Conservation (phyloP, 1,284 basidiomycete species). For the Cryptococcus sp. region DNA sequence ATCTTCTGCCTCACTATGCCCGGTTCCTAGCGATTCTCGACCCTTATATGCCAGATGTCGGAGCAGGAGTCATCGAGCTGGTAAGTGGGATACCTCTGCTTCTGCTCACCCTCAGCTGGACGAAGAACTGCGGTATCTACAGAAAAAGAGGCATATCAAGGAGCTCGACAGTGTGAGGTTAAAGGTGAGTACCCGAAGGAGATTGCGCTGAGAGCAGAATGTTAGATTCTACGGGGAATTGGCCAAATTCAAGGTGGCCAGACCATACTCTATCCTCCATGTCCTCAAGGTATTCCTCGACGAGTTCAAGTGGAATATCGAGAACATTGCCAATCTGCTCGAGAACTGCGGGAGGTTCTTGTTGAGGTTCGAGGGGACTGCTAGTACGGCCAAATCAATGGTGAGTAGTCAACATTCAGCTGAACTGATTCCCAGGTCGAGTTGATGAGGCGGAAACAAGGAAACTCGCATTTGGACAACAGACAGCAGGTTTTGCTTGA, state of each 20-base stretch:
- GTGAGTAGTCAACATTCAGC: conserved; percentile 3
- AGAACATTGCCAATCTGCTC: conserved; percentile 84
- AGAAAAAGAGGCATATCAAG: conserved; percentile 84
- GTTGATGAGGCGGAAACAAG: conserved; percentile 89
- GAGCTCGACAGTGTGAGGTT: conserved; percentile 78
- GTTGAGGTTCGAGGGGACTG: conserved; percentile 79
- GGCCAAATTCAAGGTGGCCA: conserved; percentile 93
- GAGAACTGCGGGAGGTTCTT: conserved; percentile 94
- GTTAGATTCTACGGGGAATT: conserved; percentile 82
- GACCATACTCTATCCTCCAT: conserved; percentile 85
- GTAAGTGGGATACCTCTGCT: conserved; percentile 52
- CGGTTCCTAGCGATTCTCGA: conserved; percentile 82
- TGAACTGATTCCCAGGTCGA: conserved; percentile 61
- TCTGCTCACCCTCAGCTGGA: conserved; percentile 62
- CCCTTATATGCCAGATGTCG: conserved; percentile 90
- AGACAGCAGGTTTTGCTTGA: conserved; percentile 84
- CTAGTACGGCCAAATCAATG: conserved; percentile 62
- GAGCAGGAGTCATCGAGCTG: conserved; percentile 69
- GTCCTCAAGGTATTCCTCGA: conserved; percentile 96
- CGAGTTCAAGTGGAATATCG: conserved; percentile 89
- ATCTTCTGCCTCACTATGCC: conserved; percentile 90
- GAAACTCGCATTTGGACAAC: conserved; percentile 84
- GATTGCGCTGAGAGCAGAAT: conserved; percentile 57
- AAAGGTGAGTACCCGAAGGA: conserved; percentile 56
- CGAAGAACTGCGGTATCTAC: conserved; percentile 94